Conservation (phyloP, 2,329 filamentous ascomycete genomes). For the Aspergillus luchuensis region DNA sequence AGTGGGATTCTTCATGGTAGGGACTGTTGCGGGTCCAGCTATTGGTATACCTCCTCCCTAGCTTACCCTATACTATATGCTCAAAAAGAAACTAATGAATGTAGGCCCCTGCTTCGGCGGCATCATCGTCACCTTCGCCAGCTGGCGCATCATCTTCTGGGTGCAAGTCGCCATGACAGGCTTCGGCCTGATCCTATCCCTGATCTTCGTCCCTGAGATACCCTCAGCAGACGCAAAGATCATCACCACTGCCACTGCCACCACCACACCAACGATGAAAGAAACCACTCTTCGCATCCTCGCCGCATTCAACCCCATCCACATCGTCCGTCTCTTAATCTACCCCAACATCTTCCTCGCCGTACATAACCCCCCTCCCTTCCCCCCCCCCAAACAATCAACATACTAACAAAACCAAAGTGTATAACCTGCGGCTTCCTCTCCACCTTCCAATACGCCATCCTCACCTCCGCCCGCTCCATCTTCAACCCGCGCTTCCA, state of each 20-base stretch:
- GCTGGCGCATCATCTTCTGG: slow-evolving; percentile 79
- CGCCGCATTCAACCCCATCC: slow-evolving; percentile 62
- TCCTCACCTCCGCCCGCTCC: slow-evolving; percentile 70
- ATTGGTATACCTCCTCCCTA: slow-evolving; percentile 33
- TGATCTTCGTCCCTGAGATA: slow-evolving; percentile 70
- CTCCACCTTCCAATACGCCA: slow-evolving; percentile 72
- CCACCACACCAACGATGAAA: slow-evolving; percentile 21
- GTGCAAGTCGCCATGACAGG: slow-evolving; percentile 70
- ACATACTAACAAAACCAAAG: no score
- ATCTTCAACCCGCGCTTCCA: slow-evolving; percentile 73
- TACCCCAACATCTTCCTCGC: slow-evolving; percentile 70
- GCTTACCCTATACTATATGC: no score
- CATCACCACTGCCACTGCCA: neutral
- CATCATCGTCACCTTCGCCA: slow-evolving; percentile 73
- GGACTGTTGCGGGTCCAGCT: slow-evolving; percentile 47
- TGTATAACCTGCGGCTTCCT: slow-evolving; percentile 46
- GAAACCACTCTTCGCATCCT: slow-evolving; percentile 43
- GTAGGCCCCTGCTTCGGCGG: slow-evolving; percentile 65
- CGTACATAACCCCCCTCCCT: slow-evolving; percentile 48
- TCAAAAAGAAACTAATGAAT: neutral
- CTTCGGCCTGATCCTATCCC: slow-evolving; percentile 59
- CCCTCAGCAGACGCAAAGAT: slow-evolving; percentile 53
- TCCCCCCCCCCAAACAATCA: no score
- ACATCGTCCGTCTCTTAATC: slow-evolving; percentile 61
- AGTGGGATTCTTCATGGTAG: slow-evolving; percentile 48